Evolutionary conservation across 306 rosid species (phyloP).

Genomic region (Glycine latifolia): DNA sequence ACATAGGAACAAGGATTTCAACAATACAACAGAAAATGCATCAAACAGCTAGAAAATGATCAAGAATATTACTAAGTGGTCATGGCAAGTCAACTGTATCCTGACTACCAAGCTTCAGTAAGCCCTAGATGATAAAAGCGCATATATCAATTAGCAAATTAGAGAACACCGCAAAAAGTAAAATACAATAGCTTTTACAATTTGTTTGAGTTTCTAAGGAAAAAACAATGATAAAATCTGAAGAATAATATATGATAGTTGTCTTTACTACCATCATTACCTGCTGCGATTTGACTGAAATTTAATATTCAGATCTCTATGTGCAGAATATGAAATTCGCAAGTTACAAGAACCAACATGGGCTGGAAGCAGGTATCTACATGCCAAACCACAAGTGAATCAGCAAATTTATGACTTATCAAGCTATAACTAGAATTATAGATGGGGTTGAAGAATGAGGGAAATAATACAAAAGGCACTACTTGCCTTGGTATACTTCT

Average conservation of each 20-base stretch:
- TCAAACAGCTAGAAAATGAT: conserved; percentile 62
- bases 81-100: conserved; percentile 74
- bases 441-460: conserved; percentile 1
- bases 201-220: conserved; percentile 27
- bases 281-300: conserved; percentile 98
- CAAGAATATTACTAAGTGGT: conserved; percentile 73
- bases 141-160: conserved; percentile 61
- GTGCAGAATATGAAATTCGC: conserved; percentile 93
- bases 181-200: conserved; percentile 46
- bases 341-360: conserved; percentile 83
- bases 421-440: conserved; percentile 20
- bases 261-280: conserved; percentile 53
- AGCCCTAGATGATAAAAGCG: conserved; percentile 68
- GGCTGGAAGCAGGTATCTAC: conserved; percentile 88
- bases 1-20: conserved; percentile 3
- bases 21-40: neutral
- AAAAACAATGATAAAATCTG: conserved; percentile 3
- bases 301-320: conserved; percentile 90
- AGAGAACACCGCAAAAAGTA: conserved; percentile 46
- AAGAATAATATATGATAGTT: conserved; percentile 31
- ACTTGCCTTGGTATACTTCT: conserved; percentile 92
- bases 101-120: conserved; percentile 81
- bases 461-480: conserved; percentile 27
- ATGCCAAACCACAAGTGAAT: conserved; percentile 45
- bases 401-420: conserved; percentile 29